A percentile compares a stretch with the other conserved stretches of the same genome.
Evolutionary conservation across 768 basidiomycete species (phyloP).

Genomic region (Pisolithus microcarpus): DNA sequence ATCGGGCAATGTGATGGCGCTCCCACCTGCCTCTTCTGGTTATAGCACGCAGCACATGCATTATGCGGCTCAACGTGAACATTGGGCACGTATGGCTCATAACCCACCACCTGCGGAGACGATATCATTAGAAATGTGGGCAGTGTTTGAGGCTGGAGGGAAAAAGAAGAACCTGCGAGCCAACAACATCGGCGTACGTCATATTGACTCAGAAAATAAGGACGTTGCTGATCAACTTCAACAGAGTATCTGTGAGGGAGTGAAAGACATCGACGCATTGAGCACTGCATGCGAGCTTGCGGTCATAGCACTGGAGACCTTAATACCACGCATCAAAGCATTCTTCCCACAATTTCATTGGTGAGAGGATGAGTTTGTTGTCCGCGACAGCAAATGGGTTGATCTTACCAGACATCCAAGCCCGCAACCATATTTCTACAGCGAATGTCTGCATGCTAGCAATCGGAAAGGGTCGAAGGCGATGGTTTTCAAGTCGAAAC

Average conservation of each 20-base stretch:
- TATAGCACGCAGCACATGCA: conserved; percentile 1
- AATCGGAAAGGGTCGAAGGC: neutral
- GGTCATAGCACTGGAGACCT: neutral
- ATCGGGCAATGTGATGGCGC: neutral
- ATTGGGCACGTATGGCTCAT: conserved; percentile 1
- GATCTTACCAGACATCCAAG: neutral
- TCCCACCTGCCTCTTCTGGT: neutral
- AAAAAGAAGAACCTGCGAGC: neutral
- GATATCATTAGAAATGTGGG: conserved; percentile 1
- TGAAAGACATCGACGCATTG: conserved; percentile 1
- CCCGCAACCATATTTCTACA: conserved; percentile 2
- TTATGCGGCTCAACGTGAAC: neutral
- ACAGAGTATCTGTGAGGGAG: conserved; percentile 5
- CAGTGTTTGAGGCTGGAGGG: neutral
- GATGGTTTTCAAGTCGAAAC: conserved; percentile 1
- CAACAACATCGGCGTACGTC: conserved; percentile 2
- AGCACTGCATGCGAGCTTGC: neutral
- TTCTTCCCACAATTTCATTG: neutral
- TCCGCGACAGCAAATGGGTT: conserved; percentile 4
- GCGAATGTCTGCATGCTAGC: neutral
- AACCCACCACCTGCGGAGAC: conserved; percentile 1
- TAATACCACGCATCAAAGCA: neutral
- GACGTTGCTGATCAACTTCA: neutral
- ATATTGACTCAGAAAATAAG: neutral
- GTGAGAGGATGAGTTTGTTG: conserved; percentile 3